Base-by-base conservation (phyloP, 805 yeast species). In the Candida schatavii region DNA sequence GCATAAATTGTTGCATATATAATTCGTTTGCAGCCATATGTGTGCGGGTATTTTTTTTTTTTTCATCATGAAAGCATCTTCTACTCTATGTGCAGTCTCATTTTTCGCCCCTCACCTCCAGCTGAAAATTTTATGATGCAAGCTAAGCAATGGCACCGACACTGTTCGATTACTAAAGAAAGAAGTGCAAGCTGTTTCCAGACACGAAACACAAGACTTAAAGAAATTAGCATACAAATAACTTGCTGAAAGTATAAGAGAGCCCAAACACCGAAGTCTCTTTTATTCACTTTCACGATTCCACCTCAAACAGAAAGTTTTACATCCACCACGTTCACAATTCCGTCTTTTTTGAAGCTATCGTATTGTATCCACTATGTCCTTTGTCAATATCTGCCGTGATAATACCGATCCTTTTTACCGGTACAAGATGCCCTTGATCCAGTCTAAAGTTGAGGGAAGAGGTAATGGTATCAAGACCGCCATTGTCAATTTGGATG, bases 381-480 rank as follows among this genome's bases (percentile, higher is more conserved):
- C 96, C 42, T 74, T 81, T 54, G 84, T 91, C 61, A 91, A 93
- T 68, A 91, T 93, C 57, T 84, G 96, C 68, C 89, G 99, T 75
- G 97, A 89, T 61, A 93, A 91, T 75, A 82, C 85, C 59, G 99
- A 93, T 74, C 97, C 97, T 35, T 93, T 93, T 68, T 93, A 93
- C 81, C 96, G 99, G 75, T 93, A 93, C 71, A 93, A 93, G 75
- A 93, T 93, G 99, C 99, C 99, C 62, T 85, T 95, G 33, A 84
- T 93, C 68, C 95, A 87, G 71, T 87, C 97, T 54, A 93, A 93
- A 77, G 88, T 88, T 51, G 98, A 93, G 73, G 99, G 99, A 67
- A 81, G 96, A 64, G 99, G 99, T 74, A 93, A 93, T 72, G 99
- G 99, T 82, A 93, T 93, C 70, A 90, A 89, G 66, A 93, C 99